Percentiles rank a stretch among this genome's conserved stretches.
Evolutionary conservation across 2,329 filamentous ascomycete genomes (phyloP).

Genomic region (Oidium heveae): DNA sequence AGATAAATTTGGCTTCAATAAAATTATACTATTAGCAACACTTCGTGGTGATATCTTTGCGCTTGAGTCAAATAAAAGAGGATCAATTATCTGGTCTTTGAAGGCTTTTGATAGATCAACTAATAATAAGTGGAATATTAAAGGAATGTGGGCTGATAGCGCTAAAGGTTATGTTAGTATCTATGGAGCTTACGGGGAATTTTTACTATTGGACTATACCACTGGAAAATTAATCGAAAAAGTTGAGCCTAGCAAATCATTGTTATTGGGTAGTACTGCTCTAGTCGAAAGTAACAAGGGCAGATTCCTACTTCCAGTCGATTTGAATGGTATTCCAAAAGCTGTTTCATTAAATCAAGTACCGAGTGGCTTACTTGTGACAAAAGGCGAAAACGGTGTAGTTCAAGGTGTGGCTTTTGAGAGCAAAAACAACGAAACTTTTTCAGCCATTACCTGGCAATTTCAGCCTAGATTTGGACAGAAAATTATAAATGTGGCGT

Average conservation of each 20-base stretch:
- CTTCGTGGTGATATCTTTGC: slow-evolving; percentile 55
- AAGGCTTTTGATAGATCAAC: slow-evolving; percentile 31
- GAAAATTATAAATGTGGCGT: slow-evolving; percentile 40
- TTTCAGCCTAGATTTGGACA: slow-evolving; percentile 43
- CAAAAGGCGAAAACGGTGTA: slow-evolving; percentile 22
- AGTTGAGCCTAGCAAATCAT: slow-evolving; percentile 17
- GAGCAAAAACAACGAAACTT: slow-evolving; percentile 17
- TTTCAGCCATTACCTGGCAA: slow-evolving; percentile 37
- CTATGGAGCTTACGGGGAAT: slow-evolving; percentile 26
- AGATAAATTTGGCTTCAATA: slow-evolving; percentile 72
- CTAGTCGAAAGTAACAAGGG: slow-evolving; percentile 26
- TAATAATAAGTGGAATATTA: slow-evolving; percentile 36
- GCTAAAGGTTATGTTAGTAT: slow-evolving; percentile 19
- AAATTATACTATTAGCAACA: slow-evolving; percentile 60
- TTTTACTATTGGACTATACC: slow-evolving; percentile 27
- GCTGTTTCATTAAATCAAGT: slow-evolving; percentile 21
- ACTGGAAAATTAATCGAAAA: slow-evolving; percentile 25
- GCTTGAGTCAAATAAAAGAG: slow-evolving; percentile 50
- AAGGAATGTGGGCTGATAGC: slow-evolving; percentile 38
- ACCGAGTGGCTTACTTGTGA: slow-evolving; percentile 28
- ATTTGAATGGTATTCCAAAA: slow-evolving; percentile 22
- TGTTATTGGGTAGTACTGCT: slow-evolving; percentile 21
- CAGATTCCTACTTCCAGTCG: slow-evolving; percentile 28
- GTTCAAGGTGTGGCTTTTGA: slow-evolving; percentile 30
- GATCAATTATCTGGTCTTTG: slow-evolving; percentile 50